Evolutionary conservation across 2,329 filamentous ascomycete genomes (phyloP), one percentile per base, ranked within the genome.

Genomic region (Calonectria fujianensis): DNA sequence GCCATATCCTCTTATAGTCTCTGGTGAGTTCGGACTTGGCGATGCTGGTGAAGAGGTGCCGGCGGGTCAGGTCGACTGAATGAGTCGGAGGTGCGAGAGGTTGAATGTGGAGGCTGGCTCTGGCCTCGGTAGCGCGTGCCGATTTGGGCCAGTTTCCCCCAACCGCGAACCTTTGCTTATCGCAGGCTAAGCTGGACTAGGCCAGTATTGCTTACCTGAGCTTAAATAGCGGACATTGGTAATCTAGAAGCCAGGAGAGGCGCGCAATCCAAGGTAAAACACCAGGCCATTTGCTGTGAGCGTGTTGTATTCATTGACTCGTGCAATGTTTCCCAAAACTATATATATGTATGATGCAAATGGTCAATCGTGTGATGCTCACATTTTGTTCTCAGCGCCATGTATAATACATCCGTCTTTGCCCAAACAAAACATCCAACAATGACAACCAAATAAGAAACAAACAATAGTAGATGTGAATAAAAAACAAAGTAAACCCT

Each of bases 121-220:
- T 61, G 67, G 67, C 52, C 37, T 57, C 39, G 39, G 52, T 69
- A 32, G 61, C 61, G 61, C 61, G 61, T 61, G 57, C 48, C 32
- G 48, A 39, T 68, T 68, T 41, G 61, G 35, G 57, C 48, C 32
- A 48, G 32, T 68, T 68, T 41, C 50, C 65, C 50, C 50, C 64
- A 57, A 41, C 64, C 65, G 39, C 57, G n/a, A 61, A 39, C 57
- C 57, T 61, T 61, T 35, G 57, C 57, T 61, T 70, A 70, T 70
- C 69, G 48, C 48, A 9, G 35, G 32, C 32, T 61, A 37, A 37
- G 57, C 14, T 37, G 35, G 57, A 41, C 16, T 48, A 45, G 68
- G 45, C 7, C 41, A 70, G n/a, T 57, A 32, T 29, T 70, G 69
- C 69, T 70, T 70, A 70, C 48, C 48, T 70, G 69, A 70, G 69